Evolutionary conservation across 163 green algal species (phyloP), one percentile per base, ranked within the genome.

Genomic region (Chlorella variabilis): DNA sequence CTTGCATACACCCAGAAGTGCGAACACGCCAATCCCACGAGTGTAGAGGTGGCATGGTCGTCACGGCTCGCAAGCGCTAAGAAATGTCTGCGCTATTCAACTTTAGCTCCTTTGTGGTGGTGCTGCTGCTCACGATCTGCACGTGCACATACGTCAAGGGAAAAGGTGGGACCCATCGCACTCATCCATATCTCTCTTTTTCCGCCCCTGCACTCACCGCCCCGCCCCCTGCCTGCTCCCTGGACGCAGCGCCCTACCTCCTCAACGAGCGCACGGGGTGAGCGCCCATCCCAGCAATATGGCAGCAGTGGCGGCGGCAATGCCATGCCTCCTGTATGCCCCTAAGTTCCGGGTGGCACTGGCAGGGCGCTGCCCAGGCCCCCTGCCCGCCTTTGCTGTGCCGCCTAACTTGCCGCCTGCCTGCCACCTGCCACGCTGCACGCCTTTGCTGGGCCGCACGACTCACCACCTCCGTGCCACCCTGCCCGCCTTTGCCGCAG

Each of bases 91-190:
- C 95, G 0, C 86, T 98, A 2, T 98, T 98, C 76, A 93, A 98
- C 77, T 98, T 98, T 78, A 88, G 93, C 36, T 93, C 92, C 23
- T 98, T 98, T 69, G 75, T 97, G 3, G 93, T 88, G 4, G 95
- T 98, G 9, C 88, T 98, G 11, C 86, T 98, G 15, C 86, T 98
- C 18, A 92, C 93, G 18, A 98, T 98, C 63, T 98, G 95, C 86
- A 97, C 95, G 9, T 98, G 95, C 88, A 98, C 95, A 2, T 98
- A 94, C 75, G 79, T 98, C 62, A 98, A 98, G 89, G 84, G 92
- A 0, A 96, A 84, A 89, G 92, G 92, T 95, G 59, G 3, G 15
- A 4, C 45, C 39, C 36, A 69, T 45, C 39, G 18, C 71, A 2
- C 29, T 65, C 66, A 36, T 1, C n/a, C n/a, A n/a, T n/a, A n/a